These are phyloP conservation scores for Podospora pseudoanserina DNA, from an alignment of 495 filamentous ascomycete species.

Conservation along the genomic window DNA sequence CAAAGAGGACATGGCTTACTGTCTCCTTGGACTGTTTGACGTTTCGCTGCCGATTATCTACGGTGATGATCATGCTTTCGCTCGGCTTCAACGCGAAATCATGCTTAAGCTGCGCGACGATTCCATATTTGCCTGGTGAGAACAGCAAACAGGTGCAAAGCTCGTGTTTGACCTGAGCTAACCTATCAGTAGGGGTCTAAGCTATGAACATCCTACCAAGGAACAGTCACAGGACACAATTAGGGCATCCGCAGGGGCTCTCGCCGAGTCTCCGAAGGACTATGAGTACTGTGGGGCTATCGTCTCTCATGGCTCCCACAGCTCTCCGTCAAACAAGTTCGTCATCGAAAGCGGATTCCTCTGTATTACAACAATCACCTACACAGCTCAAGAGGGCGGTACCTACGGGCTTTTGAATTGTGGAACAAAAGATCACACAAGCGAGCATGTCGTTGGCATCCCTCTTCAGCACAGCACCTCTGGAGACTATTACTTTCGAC, in stretches of 20 bases:
- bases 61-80: constrained; percentile 32
- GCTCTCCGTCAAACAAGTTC: constrained; percentile 2
- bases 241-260: neutral
- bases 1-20: constrained; percentile 42
- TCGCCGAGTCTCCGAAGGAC: neutral
- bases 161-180: neutral
- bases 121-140: constrained; percentile 4
- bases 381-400: neutral
- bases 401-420: neutral
- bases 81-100: neutral
- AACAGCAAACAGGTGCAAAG: neutral
- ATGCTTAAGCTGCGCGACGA: neutral
- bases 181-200: neutral
- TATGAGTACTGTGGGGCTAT: neutral
- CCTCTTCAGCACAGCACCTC: neutral
- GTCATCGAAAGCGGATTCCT: neutral
- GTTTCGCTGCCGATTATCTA: constrained; percentile 43
- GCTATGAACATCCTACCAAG: neutral
- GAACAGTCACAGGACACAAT: neutral
- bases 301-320: neutral
- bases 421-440: neutral
- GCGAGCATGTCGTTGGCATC: neutral
- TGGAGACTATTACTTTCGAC: neutral
- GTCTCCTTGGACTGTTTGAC: constrained; percentile 40
- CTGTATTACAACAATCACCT: neutral